phyloP scores from a whole-genome alignment of 306 rosid species.

The Lotus japonicus region DNA sequence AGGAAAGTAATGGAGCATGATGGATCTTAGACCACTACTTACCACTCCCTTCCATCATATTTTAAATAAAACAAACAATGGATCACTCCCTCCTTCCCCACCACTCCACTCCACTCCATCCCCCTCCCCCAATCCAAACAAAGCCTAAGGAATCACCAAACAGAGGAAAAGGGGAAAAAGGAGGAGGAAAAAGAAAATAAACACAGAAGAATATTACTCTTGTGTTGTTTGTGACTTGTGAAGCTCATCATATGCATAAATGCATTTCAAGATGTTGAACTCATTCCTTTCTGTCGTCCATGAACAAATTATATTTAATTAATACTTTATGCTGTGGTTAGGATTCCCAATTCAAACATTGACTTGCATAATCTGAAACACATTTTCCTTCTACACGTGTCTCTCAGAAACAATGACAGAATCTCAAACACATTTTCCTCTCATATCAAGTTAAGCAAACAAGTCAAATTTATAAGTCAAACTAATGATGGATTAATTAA shows the following conservation, averaged over 20 bases:
- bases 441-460: conserved; percentile 20
- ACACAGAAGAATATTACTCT: background rate
- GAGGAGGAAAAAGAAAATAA: too few species aligned
- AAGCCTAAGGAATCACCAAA: too few species aligned
- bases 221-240: background rate
- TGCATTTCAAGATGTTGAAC: background rate
- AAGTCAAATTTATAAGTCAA: conserved; percentile 7
- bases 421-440: conserved; percentile 15
- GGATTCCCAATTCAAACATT: too few species aligned
- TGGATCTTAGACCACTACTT: too few species aligned
- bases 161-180: too few species aligned
- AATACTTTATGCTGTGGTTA: background rate
- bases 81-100: too few species aligned
- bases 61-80: too few species aligned
- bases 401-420: background rate
- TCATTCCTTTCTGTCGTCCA: background rate
- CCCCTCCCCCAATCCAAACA: too few species aligned
- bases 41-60: too few species aligned
- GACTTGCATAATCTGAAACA: background rate
- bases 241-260: too few species aligned
- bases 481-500: background rate
- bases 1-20: too few species aligned
- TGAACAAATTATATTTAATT: background rate
- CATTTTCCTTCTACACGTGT: conserved; percentile 18
- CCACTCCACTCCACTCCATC: too few species aligned